Percentiles rank a stretch among this genome's conserved stretches.
Conservation (phyloP, 2,329 filamentous ascomycete species). For the Fusarium devonianum region DNA sequence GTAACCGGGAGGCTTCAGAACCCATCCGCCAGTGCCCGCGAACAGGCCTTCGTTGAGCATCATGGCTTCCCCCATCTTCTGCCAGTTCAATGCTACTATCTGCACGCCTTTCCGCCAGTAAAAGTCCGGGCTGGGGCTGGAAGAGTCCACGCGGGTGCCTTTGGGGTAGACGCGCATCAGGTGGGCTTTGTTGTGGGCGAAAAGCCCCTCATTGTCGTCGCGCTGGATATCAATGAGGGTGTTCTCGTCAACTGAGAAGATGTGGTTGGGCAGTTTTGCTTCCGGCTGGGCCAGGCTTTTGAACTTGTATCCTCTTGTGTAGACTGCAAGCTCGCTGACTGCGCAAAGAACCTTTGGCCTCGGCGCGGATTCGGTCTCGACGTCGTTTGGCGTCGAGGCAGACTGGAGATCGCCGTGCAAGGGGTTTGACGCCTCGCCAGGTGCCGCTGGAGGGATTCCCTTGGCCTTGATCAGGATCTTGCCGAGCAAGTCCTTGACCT, state of each 20-base stretch:
- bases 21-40: too few species aligned
- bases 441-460: constrained; percentile 68
- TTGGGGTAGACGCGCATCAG: constrained; percentile 95
- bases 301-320: constrained; percentile 79
- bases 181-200: constrained; percentile 89
- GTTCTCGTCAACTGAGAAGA: constrained; percentile 92
- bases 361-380: too few species aligned
- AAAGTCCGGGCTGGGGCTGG: constrained; percentile 91
- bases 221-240: constrained; percentile 84
- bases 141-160: constrained; percentile 80
- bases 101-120: constrained; percentile 97
- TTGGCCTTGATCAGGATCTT: constrained; percentile 96
- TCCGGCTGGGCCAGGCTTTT: constrained; percentile 78
- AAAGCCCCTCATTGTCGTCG: constrained; percentile 78
- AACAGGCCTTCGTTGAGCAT: constrained; percentile 99
- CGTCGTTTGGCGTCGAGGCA: constrained; percentile 74
- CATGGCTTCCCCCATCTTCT: constrained; percentile 95
- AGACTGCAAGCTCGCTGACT: constrained; percentile 85
- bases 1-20: too few species aligned
- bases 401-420: constrained; percentile 65
- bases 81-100: constrained; percentile 98
- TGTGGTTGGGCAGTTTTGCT: constrained; percentile 89
- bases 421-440: constrained; percentile 72
- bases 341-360: constrained; percentile 87
- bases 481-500: constrained; percentile 83